Evolutionary conservation across 441 rosid genomes (phyloP).

Genomic region (Gossypium laxum): DNA sequence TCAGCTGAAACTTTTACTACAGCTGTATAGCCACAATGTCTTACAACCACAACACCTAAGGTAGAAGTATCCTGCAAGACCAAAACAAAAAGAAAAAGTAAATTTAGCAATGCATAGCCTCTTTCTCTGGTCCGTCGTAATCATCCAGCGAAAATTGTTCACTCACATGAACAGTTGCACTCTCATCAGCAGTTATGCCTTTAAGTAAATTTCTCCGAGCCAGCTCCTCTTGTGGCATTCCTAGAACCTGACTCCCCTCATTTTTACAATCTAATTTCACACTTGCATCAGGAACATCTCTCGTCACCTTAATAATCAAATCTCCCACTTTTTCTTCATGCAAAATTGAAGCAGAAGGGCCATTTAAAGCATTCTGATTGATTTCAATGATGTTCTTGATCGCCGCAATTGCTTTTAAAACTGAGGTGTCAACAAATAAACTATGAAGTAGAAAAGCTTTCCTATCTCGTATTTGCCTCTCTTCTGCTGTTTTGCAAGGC

Average conservation of each 20-base stretch:
- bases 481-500: conserved; percentile 77
- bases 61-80: conserved; percentile 59
- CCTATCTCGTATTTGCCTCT: conserved; percentile 72
- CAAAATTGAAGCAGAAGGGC: conserved; percentile 21
- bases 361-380: conserved; percentile 27
- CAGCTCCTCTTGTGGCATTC: conserved; percentile 49
- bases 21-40: conserved; percentile 62
- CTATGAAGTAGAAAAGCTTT: conserved; percentile 70
- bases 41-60: conserved; percentile 59
- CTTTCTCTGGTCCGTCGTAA: conserved; percentile 19
- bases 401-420: conserved; percentile 48
- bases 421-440: conserved; percentile 60
- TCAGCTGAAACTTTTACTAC: conserved; percentile 47
- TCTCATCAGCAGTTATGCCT: conserved; percentile 81
- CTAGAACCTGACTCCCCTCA: conserved; percentile 57
- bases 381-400: conserved; percentile 38
- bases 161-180: conserved; percentile 71
- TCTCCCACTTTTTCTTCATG: conserved; percentile 55
- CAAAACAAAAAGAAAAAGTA: conserved; percentile 17
- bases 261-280: conserved; percentile 51
- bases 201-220: conserved; percentile 57
- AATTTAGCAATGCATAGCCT: conserved; percentile 23
- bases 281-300: conserved; percentile 61
- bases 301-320: conserved; percentile 44
- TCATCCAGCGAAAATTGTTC: conserved; percentile 16